These are phyloP conservation scores for Trichoderma cornu-damae DNA, from an alignment of 2,329 filamentous ascomycete species.

Conservation along the genomic window DNA sequence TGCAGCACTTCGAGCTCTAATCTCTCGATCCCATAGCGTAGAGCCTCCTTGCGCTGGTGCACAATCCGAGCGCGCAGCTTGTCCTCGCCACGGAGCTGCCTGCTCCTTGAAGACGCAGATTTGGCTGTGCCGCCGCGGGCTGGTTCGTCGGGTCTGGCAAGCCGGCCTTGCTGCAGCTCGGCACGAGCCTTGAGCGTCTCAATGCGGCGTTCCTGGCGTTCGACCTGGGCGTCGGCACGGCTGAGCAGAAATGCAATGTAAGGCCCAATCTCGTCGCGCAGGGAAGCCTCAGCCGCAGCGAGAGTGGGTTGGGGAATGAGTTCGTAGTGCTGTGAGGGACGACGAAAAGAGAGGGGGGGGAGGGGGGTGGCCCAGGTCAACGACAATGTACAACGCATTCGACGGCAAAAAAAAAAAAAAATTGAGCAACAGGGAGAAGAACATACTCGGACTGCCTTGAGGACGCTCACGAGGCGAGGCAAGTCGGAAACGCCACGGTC, in stretches of 20 bases:
- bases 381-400: not conserved
- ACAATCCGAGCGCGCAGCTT: conserved; percentile 55
- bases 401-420: too few species aligned
- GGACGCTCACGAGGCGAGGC: conserved; percentile 49
- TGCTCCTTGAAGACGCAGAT: conserved; percentile 8
- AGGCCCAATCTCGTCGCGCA: conserved; percentile 85
- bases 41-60: conserved; percentile 73
- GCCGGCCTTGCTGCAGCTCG: conserved; percentile 73
- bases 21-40: conserved; percentile 81
- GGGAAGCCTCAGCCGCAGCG: conserved; percentile 72
- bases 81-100: conserved; percentile 49
- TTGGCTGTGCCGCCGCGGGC: not conserved
- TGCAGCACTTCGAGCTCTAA: conserved; percentile 83
- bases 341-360: too few species aligned
- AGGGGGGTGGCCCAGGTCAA: conserved; percentile 13
- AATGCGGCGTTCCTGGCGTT: conserved; percentile 76
- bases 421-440: not conserved
- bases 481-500: conserved; percentile 54
- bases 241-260: conserved; percentile 74
- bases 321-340: conserved; percentile 78
- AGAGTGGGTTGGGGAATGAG: conserved; percentile 82
- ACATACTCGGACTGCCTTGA: conserved; percentile 54
- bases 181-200: conserved; percentile 76
- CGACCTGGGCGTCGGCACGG: conserved; percentile 76
- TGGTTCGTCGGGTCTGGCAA: conserved; percentile 31